Percentiles rank a stretch among this genome's conserved stretches.
phyloP scores from a whole-genome alignment of 495 filamentous ascomycete genomes.

The Xylaria longipes region DNA sequence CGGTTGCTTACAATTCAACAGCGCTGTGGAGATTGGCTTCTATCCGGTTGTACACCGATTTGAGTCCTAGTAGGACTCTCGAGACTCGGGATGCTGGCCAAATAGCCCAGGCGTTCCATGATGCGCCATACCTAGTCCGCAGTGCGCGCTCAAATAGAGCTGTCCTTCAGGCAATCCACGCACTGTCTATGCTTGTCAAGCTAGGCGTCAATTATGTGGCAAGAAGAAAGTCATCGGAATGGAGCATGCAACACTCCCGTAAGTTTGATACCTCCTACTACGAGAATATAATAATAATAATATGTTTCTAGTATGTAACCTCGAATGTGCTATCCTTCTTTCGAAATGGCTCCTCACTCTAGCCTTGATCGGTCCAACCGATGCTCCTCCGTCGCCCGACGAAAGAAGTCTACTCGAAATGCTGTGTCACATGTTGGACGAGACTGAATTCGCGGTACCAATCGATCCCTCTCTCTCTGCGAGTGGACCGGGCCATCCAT shows the following conservation, averaged over 20 bases:
- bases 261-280: conserved; percentile 32
- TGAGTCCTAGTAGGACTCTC: conserved; percentile 65
- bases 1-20: conserved; percentile 70
- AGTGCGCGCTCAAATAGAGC: conserved; percentile 64
- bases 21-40: conserved; percentile 70
- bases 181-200: conserved; percentile 70
- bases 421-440: conserved; percentile 76
- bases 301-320: conserved; percentile 59
- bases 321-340: conserved; percentile 73
- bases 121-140: conserved; percentile 63
- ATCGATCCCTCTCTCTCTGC: conserved; percentile 56
- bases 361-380: conserved; percentile 49
- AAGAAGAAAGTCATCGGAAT: conserved; percentile 69
- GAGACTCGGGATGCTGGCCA: conserved; percentile 66
- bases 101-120: conserved; percentile 64
- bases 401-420: conserved; percentile 70
- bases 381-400: conserved; percentile 57
- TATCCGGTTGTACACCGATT: conserved; percentile 71
- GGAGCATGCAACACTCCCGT: conserved; percentile 74
- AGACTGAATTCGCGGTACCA: conserved; percentile 73
- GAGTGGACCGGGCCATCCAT: conserved; percentile 42
- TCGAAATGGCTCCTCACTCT: conserved; percentile 59
- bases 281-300: conserved; percentile 16
- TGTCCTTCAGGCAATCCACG: conserved; percentile 72
- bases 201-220: conserved; percentile 73